These are phyloP conservation scores for Auricularia heimuer DNA, from an alignment of 768 basidiomycete species.

Conservation along the genomic window DNA sequence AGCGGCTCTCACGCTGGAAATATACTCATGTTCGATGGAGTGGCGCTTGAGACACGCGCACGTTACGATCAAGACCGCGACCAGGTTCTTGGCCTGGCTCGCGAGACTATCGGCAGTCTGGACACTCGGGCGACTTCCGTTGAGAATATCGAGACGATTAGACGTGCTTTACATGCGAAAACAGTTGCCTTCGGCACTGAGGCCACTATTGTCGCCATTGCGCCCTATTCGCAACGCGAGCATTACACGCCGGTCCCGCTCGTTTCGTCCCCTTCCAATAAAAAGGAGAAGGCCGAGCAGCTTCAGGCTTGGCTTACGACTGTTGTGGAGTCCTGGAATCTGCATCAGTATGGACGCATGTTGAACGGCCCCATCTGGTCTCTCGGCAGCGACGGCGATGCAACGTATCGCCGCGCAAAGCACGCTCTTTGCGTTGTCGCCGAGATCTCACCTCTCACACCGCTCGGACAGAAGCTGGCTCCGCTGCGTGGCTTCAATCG, in stretches of 20 bases:
- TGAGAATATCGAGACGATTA: background rate
- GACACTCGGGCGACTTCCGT: background rate
- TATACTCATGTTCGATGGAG: background rate
- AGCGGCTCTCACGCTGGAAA: background rate
- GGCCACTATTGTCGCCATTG: background rate
- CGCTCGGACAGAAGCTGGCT: background rate
- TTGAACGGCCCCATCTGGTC: background rate
- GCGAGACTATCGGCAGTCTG: background rate
- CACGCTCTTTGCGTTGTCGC: background rate
- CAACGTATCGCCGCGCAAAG: background rate
- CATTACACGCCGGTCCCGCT: background rate
- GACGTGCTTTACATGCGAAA: background rate
- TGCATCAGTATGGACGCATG: background rate
- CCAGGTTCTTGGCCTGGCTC: background rate
- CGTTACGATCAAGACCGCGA: background rate
- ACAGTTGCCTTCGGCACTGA: background rate
- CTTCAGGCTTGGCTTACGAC: background rate
- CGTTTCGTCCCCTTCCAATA: background rate
- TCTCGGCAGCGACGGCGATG: background rate
- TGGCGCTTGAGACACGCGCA: background rate
- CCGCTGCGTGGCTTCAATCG: background rate
- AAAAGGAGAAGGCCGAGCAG: background rate
- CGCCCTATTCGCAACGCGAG: background rate
- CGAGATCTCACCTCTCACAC: background rate
- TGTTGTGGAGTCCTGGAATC: background rate